Percentiles rank a stretch among this genome's conserved stretches.
phyloP scores from a whole-genome alignment of 164 flowering plant species.

The Cinnamomum micranthum region DNA sequence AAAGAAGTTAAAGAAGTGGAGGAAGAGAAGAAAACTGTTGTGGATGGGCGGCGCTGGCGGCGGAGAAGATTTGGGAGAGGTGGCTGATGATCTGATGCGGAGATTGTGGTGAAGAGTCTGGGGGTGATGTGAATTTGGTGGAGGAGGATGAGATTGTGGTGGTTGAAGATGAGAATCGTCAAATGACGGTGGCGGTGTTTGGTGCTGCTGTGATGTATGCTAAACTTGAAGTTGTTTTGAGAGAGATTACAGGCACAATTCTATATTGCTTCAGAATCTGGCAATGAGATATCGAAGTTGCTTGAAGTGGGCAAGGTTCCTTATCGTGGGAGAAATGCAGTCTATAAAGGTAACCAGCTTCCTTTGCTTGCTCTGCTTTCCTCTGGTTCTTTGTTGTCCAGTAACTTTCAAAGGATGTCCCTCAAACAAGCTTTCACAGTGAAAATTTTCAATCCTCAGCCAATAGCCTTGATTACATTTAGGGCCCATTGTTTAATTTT shows the following conservation, averaged over 20 bases:
- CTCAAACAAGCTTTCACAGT: no score
- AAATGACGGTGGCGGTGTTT: conserved; percentile 27
- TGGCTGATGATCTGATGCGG: conserved; percentile 11
- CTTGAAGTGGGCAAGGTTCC: conserved; percentile 86
- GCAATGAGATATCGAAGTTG: conserved; percentile 62
- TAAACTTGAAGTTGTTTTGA: conserved; percentile 39
- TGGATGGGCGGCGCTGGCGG: conserved; percentile 19
- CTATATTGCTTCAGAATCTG: conserved; percentile 69
- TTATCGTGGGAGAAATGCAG: conserved; percentile 54
- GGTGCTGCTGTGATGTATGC: conserved; percentile 31
- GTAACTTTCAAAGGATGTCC: no score
- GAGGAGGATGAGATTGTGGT: conserved; percentile 61
- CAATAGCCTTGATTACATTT: no score
- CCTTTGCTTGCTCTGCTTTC: background rate
- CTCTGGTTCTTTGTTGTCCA: background rate
- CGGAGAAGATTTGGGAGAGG: conserved; percentile 22
- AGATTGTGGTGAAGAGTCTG: conserved; percentile 12
- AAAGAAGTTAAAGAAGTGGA: conserved; percentile 76
- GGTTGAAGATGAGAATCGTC: conserved; percentile 33
- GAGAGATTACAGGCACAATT: conserved; percentile 70
- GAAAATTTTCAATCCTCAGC: no score
- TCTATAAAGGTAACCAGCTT: conserved; percentile 42
- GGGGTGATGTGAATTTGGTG: conserved; percentile 60
- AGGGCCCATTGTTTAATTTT: no score
- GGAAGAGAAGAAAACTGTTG: conserved; percentile 50